Conservation (phyloP, 768 basidiomycete genomes). For the Fistulinella prunicolor region DNA sequence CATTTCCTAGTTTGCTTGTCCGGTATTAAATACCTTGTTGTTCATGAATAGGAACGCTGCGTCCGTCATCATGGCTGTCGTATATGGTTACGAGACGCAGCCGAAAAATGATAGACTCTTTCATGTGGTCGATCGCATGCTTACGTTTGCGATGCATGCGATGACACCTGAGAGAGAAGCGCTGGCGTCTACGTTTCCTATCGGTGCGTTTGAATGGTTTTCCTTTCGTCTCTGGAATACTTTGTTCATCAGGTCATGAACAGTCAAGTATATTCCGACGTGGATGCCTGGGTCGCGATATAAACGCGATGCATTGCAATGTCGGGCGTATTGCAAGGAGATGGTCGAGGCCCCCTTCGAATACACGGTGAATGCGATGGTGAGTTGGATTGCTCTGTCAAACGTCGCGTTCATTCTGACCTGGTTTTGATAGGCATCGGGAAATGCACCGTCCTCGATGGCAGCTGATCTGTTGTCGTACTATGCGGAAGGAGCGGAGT, state of each 20-base stretch:
- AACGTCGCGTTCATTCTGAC: not conserved
- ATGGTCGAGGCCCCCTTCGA: conserved; percentile 9
- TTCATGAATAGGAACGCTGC: conserved; percentile 8
- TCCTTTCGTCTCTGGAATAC: too few relatives aligned
- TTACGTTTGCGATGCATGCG: not conserved
- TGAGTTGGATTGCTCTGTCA: not conserved
- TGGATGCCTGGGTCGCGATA: conserved; percentile 4
- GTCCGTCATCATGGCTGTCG: conserved; percentile 24
- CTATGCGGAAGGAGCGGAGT: not conserved
- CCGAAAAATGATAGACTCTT: not conserved
- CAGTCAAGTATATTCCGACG: conserved; percentile 8
- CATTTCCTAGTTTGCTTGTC: not conserved
- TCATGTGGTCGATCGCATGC: not conserved
- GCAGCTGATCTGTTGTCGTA: not conserved
- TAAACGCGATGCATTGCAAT: conserved; percentile 4
- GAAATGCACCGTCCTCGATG: conserved; percentile 1
- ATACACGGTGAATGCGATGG: not conserved
- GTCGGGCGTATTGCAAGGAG: conserved; percentile 19
- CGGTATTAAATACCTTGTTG: not conserved
- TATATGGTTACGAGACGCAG: conserved; percentile 9
- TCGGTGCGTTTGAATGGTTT: not conserved
- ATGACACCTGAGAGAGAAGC: conserved; percentile 5
- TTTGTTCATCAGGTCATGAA: not conserved
- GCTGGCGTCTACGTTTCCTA: not conserved
- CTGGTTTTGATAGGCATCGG: not conserved